Evolutionary conservation across 345 rosid genomes (phyloP).

Genomic region (Melaleuca quinquenervia): DNA sequence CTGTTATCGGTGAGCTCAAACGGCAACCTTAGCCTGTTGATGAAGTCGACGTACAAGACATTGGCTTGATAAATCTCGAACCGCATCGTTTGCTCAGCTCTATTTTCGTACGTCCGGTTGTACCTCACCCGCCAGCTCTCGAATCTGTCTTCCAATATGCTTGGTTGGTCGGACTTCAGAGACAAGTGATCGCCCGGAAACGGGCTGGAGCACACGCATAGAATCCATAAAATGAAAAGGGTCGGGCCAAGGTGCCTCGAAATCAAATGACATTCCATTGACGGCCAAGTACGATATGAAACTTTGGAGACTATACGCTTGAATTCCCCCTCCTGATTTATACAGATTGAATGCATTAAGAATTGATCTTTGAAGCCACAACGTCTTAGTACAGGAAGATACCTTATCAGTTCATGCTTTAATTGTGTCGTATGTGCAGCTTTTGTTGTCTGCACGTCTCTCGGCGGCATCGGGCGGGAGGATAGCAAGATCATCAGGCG

Average conservation of each 20-base stretch:
- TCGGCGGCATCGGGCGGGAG: not conserved
- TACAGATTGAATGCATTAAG: not conserved
- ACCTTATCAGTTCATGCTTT: not conserved
- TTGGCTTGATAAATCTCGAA: conserved; percentile 62
- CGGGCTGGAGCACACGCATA: not conserved
- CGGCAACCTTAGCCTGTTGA: conserved; percentile 52
- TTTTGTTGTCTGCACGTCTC: not conserved
- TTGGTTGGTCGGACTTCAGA: not conserved
- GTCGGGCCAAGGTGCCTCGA: not conserved
- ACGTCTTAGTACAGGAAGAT: not conserved
- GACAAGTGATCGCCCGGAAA: not conserved
- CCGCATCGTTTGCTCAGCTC: conserved; percentile 41
- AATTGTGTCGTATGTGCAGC: not conserved
- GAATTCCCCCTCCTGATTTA: not conserved
- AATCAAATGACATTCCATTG: not conserved
- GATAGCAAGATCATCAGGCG: not conserved
- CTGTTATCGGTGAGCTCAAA: conserved; percentile 62
- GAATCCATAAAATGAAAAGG: not conserved
- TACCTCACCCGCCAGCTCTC: conserved; percentile 38
- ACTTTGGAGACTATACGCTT: not conserved
- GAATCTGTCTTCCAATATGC: conserved; percentile 20
- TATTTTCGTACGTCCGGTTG: conserved; percentile 19
- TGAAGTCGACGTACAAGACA: conserved; percentile 39
- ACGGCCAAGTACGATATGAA: not conserved
- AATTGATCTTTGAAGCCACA: not conserved